Conservation (phyloP, 768 basidiomycete species). For the Hygrocybe coccinea region DNA sequence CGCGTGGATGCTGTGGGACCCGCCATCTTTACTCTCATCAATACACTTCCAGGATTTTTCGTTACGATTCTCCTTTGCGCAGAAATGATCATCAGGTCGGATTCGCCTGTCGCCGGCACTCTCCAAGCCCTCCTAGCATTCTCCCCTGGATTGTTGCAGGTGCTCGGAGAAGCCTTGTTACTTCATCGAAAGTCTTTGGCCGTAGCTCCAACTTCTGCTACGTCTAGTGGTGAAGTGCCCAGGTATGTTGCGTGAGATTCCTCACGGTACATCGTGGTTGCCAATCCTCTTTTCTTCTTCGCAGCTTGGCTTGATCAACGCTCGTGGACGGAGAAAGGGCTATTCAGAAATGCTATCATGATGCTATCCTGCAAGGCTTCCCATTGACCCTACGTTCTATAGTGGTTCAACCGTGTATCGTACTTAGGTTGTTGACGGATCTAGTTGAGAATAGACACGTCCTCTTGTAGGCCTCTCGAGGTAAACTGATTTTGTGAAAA, state of each 20-base stretch:
- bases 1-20: background rate
- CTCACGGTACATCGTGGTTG: slow-evolving; percentile 15
- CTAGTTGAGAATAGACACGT: too few species aligned
- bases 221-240: background rate
- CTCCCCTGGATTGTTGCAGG: background rate
- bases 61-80: background rate
- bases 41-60: background rate
- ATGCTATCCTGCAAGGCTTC: too few species aligned
- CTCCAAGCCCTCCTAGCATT: background rate
- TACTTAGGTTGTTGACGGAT: too few species aligned
- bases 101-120: background rate
- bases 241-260: background rate
- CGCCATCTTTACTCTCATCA: background rate
- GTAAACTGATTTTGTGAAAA: slow-evolving; percentile 64
- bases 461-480: too few species aligned
- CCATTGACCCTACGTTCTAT: too few species aligned
- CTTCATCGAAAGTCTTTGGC: background rate
- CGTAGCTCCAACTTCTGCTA: background rate
- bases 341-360: slow-evolving; percentile 15
- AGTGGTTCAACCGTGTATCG: too few species aligned
- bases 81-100: background rate
- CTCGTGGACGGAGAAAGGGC: too few species aligned
- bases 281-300: slow-evolving; percentile 17
- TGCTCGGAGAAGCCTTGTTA: background rate
- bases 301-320: slow-evolving; percentile 1